Base-by-base conservation (phyloP, 352 stramenopile species). In the Pythium apleroticum region DNA sequence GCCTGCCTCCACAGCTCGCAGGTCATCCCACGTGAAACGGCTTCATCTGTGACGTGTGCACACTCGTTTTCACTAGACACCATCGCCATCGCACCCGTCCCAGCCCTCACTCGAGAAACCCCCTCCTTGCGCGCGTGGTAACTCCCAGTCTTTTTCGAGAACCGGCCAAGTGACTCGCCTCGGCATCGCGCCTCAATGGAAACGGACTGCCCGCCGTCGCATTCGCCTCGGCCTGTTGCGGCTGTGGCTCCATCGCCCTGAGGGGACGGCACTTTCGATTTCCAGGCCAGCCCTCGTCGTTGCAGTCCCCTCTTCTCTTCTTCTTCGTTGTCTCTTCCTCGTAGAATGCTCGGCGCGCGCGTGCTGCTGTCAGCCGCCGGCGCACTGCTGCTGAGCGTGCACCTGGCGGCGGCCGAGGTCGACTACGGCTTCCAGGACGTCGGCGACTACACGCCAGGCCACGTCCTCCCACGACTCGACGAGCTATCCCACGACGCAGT, bases 281-380 rank as follows among this genome's bases (percentile, higher is more conserved):
- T 50, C 43, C 43, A 25, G 43, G 43, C 20, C n/a, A 0, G 20
- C 43, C 43, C 7, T 22, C 43, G n/a, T 25, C 43, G 19, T 50
- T 24, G 11, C 43, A 22, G 43, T 50, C 43, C n/a, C 11, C n/a
- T 14, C 20, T 10, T 50, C 43, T 28, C 20, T 8, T 24, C 43
- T 27, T 12, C 43, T 15, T 33, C 31, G 17, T 14, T 35, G 1
- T 31, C n/a, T 31, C 22, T 39, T 28, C n/a, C 30, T 31, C 55
- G 8, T 17, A 53, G 17, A 31, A 66, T 66, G 60, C 37, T 55
- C 49, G 49, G 49, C 24, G 49, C 49, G 5, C 49, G 60, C 30
- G 60, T 58, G 60, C 49, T 65, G 33, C 60, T 66, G 49, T 66
- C 59, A 30, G 30, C 54, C 33, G 59, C 57, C 19, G 57, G 43